Conservation (phyloP, 2,329 filamentous ascomycete genomes). For the Sordariomycetes sp. region DNA sequence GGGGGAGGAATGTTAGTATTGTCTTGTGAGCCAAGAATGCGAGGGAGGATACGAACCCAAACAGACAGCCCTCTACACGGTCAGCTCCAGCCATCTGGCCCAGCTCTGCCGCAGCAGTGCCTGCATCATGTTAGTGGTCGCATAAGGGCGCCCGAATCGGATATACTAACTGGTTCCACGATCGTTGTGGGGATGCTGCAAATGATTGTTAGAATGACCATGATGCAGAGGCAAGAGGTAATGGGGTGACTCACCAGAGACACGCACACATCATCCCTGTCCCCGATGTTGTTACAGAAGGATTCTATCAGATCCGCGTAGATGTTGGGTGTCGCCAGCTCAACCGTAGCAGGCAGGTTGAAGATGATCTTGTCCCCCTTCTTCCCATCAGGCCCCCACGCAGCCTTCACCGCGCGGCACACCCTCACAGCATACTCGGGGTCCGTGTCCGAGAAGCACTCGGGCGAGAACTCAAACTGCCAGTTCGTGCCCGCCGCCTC, state of each 20-base stretch:
- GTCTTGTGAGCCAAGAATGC: not conserved
- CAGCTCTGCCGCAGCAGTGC: constrained; percentile 68
- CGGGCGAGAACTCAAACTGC: constrained; percentile 74
- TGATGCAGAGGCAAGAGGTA: not conserved
- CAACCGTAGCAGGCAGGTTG: constrained; percentile 91
- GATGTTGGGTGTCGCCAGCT: constrained; percentile 87
- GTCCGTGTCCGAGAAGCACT: constrained; percentile 82
- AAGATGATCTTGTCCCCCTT: constrained; percentile 79
- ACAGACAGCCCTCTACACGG: constrained; percentile 78
- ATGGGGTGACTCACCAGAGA: constrained; percentile 46
- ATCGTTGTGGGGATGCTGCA: constrained; percentile 71
- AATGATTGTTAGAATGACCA: not conserved
- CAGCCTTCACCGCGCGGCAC: constrained; percentile 86
- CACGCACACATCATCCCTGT: constrained; percentile 77
- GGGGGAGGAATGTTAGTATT: not conserved
- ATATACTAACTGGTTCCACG: constrained; percentile 46
- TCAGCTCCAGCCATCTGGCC: constrained; percentile 85
- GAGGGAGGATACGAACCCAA: constrained; percentile 32
- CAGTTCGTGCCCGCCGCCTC: constrained; percentile 46
- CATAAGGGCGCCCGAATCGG: not conserved
- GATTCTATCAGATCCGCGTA: constrained; percentile 96
- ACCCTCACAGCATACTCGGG: constrained; percentile 73
- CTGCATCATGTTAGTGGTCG: constrained; percentile 22
- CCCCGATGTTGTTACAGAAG: constrained; percentile 75
- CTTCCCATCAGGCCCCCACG: constrained; percentile 58